These are phyloP conservation scores for Plasmodium berghei DNA, from an alignment of 169 alveolate species.

Conservation along the genomic window DNA sequence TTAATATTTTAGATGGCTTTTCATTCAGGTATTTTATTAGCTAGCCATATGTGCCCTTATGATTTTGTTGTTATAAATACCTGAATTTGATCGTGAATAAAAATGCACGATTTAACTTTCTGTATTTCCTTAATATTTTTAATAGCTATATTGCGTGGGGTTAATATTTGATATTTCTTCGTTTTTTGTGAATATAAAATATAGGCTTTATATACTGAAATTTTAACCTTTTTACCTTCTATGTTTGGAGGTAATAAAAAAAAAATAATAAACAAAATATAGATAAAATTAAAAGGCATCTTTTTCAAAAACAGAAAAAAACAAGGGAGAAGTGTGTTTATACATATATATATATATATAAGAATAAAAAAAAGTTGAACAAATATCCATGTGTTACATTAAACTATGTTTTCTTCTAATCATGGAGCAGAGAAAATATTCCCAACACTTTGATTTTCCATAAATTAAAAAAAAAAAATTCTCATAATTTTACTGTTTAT, in stretches of 20 bases:
- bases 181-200: background rate
- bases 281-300: constrained; percentile 5
- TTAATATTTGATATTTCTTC: background rate
- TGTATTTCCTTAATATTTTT: constrained; percentile 19
- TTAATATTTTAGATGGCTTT: no score
- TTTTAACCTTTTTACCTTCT: constrained; percentile 13
- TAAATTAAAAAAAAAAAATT: no score
- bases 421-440: no score
- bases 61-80: background rate
- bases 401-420: no score
- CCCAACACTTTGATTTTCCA: no score
- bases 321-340: background rate
- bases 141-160: constrained; percentile 1
- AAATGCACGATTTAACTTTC: constrained; percentile 8
- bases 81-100: constrained; percentile 7
- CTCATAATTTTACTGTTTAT: no score
- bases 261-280: constrained; percentile 1
- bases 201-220: constrained; percentile 36
- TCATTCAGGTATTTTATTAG: no score
- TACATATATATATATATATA: background rate
- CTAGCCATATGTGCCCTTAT: no score
- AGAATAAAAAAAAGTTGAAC: background rate
- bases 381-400: background rate
- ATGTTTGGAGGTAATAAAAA: constrained; percentile 8
- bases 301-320: background rate